phyloP scores from a whole-genome alignment of 1,284 basidiomycete species.

The Heterobasidion occidentale region DNA sequence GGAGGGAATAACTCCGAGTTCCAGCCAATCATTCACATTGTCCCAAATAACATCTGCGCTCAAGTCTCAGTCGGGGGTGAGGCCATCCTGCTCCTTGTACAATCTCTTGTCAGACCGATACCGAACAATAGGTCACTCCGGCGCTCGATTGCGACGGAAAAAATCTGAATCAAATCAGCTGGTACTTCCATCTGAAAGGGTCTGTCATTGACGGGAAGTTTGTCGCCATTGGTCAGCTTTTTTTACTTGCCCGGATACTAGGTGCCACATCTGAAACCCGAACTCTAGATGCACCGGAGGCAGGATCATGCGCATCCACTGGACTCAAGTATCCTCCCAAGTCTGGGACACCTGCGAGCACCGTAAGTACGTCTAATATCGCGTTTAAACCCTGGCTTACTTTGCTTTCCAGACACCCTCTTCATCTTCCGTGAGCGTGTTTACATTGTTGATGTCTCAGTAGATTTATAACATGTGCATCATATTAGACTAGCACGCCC shows the following conservation, averaged over 20 bases:
- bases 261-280: neutral
- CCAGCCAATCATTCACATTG: slow-evolving; percentile 49
- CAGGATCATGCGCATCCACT: slow-evolving; percentile 41
- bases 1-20: slow-evolving; percentile 66
- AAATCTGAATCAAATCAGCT: slow-evolving; percentile 46
- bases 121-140: slow-evolving; percentile 33
- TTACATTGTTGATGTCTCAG: neutral
- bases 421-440: neutral
- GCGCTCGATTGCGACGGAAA: slow-evolving; percentile 45
- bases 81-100: neutral
- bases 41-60: slow-evolving; percentile 51
- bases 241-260: neutral
- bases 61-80: slow-evolving; percentile 37
- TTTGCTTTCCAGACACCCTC: neutral
- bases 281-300: slow-evolving; percentile 40
- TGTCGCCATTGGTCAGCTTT: slow-evolving; percentile 44
- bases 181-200: slow-evolving; percentile 63
- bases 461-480: neutral
- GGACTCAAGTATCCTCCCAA: slow-evolving; percentile 66
- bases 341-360: slow-evolving; percentile 22
- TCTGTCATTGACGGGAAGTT: slow-evolving; percentile 61
- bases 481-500: neutral
- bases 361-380: neutral
- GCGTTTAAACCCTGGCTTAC: neutral
- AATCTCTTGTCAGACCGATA: neutral